Evolutionary conservation across 2,329 filamentous ascomycete genomes (phyloP), one percentile per base, ranked within the genome.

Genomic region (Exserohilum turcica): DNA sequence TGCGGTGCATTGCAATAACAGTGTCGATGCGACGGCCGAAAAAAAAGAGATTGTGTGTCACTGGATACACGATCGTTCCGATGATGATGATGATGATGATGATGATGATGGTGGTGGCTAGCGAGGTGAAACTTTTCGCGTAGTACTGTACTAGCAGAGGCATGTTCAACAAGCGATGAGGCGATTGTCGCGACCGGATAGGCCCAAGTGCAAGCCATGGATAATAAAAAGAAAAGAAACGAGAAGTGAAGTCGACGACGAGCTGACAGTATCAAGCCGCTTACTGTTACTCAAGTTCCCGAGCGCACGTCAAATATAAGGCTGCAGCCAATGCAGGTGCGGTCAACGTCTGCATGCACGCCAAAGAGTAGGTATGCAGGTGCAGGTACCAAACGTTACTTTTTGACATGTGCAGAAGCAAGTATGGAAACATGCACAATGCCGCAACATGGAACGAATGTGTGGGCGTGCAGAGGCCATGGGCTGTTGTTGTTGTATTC

Each of bases 291-390:
- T 44, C 48, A 40, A 38, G 44, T 42, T 43, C 15, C 35, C 33
- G 21, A 32, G 54, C 15, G 10, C 1, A 37, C 48, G 39, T 35
- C 28, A 18, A 51, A 37, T 31, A 31, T 45, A 49, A 43, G 15
- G 32, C 29, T 45, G 50, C 37, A 43, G 42, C 19, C 19, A 29
- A 31, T 16, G 45, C 38, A 46, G 37, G 21, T 44, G 19, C 18
- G 38, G 12, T 16, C 27, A 49, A 40, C 36, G 54, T 40, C 46
- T 31, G 37, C 54, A 46, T 54, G 42, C 24, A 39, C 27, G 33
- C 43, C 33, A 33, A 36, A n/a, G 13, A 36, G 43, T 27, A 28
- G 32, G 27, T 35, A 35, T 31, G 24, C 27, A 28, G 29, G 18
- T 37, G 19, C 33, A 16, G 43, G 37, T 48, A 36, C 40, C 10